Evolutionary conservation across 2,329 filamentous ascomycete genomes (phyloP).

Genomic region (Alternaria sp.): DNA sequence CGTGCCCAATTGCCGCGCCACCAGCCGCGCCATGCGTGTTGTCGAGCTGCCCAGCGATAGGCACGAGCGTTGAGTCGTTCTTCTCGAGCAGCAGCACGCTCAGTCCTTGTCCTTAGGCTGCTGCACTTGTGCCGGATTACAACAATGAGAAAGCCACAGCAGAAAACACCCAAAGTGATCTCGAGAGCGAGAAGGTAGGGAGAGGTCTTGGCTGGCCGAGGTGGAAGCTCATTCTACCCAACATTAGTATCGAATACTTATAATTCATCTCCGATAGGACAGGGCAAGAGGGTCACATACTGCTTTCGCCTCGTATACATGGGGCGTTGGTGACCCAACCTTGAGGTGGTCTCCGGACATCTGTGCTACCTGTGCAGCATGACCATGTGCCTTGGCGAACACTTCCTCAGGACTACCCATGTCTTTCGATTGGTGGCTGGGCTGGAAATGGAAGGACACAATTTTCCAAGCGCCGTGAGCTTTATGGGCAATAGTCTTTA

Average conservation of each 20-base stretch:
- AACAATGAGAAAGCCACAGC: conserved; percentile 56
- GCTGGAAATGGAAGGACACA: conserved; percentile 42
- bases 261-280: neutral
- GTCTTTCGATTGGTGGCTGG: conserved; percentile 23
- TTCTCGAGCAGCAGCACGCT: conserved; percentile 63
- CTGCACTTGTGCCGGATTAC: conserved; percentile 59
- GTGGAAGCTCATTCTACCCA: conserved; percentile 29
- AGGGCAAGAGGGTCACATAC: conserved; percentile 10
- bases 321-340: conserved; percentile 20
- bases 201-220: conserved; percentile 34
- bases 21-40: conserved; percentile 61
- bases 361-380: conserved; percentile 31
- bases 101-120: conserved; percentile 60
- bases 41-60: conserved; percentile 63
- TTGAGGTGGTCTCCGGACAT: conserved; percentile 28
- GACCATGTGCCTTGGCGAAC: conserved; percentile 29
- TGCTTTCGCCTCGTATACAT: conserved; percentile 25
- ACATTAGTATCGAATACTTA: neutral
- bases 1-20: conserved; percentile 55
- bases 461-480: conserved; percentile 48
- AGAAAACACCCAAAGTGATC: conserved; percentile 56
- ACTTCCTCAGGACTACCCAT: conserved; percentile 42
- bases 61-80: conserved; percentile 62
- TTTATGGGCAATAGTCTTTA: conserved; percentile 52
- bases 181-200: conserved; percentile 54